Percentiles rank a stretch among this genome's conserved stretches.
These are phyloP conservation scores for Fusarium cyanostomum DNA, from an alignment of 2,329 filamentous ascomycete species.

Conservation along the genomic window DNA sequence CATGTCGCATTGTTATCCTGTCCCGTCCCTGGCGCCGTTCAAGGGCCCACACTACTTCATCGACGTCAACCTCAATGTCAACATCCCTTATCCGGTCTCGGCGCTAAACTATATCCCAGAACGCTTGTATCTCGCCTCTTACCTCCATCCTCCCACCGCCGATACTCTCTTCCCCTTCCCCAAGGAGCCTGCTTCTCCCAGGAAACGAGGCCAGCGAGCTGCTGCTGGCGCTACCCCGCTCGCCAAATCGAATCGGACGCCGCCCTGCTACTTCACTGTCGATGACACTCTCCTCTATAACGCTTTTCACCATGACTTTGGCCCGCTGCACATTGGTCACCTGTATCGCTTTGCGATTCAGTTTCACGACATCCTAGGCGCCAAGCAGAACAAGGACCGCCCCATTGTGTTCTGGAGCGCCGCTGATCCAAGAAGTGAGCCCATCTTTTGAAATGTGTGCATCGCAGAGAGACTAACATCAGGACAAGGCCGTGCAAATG, in stretches of 20 bases:
- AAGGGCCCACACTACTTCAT: constrained; percentile 19
- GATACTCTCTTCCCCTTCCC: constrained; percentile 90
- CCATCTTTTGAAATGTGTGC: background rate
- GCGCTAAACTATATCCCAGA: constrained; percentile 64
- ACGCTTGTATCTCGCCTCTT: constrained; percentile 93
- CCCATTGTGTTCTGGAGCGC: constrained; percentile 97
- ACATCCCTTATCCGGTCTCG: constrained; percentile 28
- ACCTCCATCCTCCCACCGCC: constrained; percentile 80
- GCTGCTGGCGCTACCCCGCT: constrained; percentile 57
- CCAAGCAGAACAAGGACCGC: constrained; percentile 87
- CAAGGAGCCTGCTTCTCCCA: constrained; percentile 66
- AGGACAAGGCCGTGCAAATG: constrained; percentile 81
- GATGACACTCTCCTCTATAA: constrained; percentile 96
- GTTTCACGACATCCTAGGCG: constrained; percentile 93
- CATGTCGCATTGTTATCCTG: constrained; percentile 48
- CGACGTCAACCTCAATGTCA: constrained; percentile 12
- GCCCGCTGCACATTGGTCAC: constrained; percentile 95
- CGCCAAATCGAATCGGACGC: constrained; percentile 47
- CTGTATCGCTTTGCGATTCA: constrained; percentile 95
- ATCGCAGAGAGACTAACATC: constrained; percentile 23
- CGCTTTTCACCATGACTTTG: constrained; percentile 98
- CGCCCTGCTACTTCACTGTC: constrained; percentile 94
- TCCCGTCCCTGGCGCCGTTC: constrained; percentile 16
- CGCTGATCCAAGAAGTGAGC: constrained; percentile 87
- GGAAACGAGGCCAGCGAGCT: constrained; percentile 62